Percentiles rank a stretch among this genome's conserved stretches.
phyloP scores from a whole-genome alignment of 169 alveolate species.

The Cryptosporidium felis region DNA sequence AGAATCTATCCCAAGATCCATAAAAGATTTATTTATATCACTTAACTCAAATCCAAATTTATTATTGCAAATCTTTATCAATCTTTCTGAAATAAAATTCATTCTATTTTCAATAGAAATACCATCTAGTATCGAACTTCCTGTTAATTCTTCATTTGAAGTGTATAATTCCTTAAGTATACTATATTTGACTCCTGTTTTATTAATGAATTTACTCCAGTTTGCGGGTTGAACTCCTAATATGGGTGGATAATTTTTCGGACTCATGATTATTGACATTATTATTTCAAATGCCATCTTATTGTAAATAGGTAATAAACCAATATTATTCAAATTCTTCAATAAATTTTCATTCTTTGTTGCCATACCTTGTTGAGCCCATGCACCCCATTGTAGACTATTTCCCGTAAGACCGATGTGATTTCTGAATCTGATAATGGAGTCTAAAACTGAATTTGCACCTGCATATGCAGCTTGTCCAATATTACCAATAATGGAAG shows the following conservation, averaged over 20 bases:
- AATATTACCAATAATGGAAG: conserved; percentile 47
- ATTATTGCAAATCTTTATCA: neutral
- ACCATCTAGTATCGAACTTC: neutral
- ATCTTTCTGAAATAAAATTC: conserved; percentile 13
- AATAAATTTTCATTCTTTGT: conserved; percentile 1
- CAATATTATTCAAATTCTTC: conserved; percentile 1
- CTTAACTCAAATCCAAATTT: neutral
- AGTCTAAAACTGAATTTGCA: conserved; percentile 56
- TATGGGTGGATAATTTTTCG: neutral
- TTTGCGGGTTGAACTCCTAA: conserved; percentile 50
- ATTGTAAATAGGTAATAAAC: conserved; percentile 18
- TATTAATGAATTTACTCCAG: conserved; percentile 21
- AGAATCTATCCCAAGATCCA: conserved; percentile 41
- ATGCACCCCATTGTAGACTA: conserved; percentile 72
- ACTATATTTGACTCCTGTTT: conserved; percentile 6
- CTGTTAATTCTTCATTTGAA: neutral
- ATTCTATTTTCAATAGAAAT: conserved; percentile 33
- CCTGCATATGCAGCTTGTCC: conserved; percentile 67
- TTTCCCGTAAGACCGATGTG: conserved; percentile 28
- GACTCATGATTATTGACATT: neutral
- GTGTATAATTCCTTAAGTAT: neutral
- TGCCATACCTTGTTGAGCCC: conserved; percentile 73
- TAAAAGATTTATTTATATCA: conserved; percentile 10
- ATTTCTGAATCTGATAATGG: conserved; percentile 42
- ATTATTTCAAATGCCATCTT: conserved; percentile 15